A percentile compares a stretch with the other conserved stretches of the same genome.
These are phyloP conservation scores for Suillus subaureus DNA, from an alignment of 768 basidiomycete genomes.

Conservation along the genomic window DNA sequence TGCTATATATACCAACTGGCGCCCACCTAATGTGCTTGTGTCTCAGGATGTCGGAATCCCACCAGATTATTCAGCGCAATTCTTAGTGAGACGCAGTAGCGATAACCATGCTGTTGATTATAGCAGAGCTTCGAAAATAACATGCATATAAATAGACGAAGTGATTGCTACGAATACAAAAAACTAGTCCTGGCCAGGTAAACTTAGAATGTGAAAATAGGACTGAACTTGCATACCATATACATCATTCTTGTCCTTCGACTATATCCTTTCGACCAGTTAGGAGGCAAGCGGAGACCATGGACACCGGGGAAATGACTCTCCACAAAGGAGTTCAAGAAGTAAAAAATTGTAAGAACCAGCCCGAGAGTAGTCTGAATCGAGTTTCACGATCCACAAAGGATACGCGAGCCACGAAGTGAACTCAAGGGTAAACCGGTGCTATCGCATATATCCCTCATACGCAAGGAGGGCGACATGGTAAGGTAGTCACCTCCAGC, in stretches of 20 bases:
- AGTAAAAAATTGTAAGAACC: slow-evolving; percentile 12
- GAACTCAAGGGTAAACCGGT: slow-evolving; percentile 29
- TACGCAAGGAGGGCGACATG: slow-evolving; percentile 17
- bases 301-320: slow-evolving; percentile 10
- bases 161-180: neutral
- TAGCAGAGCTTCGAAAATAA: too few species aligned
- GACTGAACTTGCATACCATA: neutral
- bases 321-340: slow-evolving; percentile 11
- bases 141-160: neutral
- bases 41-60: neutral
- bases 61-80: neutral
- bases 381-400: slow-evolving; percentile 28
- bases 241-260: neutral
- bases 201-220: neutral
- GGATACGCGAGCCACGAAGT: slow-evolving; percentile 26
- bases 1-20: neutral
- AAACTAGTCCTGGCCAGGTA: neutral
- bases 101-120: neutral
- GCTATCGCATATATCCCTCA: slow-evolving; percentile 16
- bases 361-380: slow-evolving; percentile 33
- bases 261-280: neutral
- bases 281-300: neutral
- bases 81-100: neutral
- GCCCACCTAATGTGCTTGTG: neutral
- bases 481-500: neutral